phyloP scores from a whole-genome alignment of 202 grass and related monocot genomes.

The Zoysia matrella region DNA sequence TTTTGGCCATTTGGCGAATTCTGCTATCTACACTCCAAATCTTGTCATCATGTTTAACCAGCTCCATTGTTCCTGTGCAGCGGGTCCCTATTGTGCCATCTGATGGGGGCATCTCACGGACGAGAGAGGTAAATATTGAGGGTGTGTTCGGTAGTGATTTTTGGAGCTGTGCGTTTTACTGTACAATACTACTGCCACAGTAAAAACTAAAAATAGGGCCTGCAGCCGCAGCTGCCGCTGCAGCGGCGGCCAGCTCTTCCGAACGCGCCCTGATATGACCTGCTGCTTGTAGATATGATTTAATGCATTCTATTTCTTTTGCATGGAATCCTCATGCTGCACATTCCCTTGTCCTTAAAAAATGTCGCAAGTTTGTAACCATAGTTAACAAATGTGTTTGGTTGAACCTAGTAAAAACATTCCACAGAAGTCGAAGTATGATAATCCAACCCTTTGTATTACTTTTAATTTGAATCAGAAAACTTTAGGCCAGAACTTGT shows the following conservation, averaged over 20 bases:
- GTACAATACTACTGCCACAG: not conserved
- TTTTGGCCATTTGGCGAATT: constrained; percentile 19
- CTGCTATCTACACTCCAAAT: constrained; percentile 1
- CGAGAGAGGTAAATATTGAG: no score
- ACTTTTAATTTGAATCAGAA: constrained; percentile 25
- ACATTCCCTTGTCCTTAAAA: no score
- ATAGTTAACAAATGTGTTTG: not conserved
- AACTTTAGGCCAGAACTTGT: not conserved
- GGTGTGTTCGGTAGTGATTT: no score
- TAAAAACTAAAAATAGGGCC: constrained; percentile 54
- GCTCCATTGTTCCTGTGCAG: constrained; percentile 57
- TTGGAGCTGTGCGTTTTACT: no score
- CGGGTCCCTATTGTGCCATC: constrained; percentile 45
- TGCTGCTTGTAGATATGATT: not conserved
- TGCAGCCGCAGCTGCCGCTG: no score
- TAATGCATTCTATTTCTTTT: not conserved
- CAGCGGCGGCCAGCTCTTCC: no score
- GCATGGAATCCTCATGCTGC: not conserved
- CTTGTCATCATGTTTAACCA: constrained; percentile 34
- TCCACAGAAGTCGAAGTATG: not conserved
- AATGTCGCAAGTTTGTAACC: no score
- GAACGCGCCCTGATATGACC: not conserved
- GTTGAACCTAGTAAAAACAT: not conserved
- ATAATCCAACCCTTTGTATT: not conserved
- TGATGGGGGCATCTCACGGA: no score